These are phyloP conservation scores for Onygena corvina DNA, from an alignment of 2,329 filamentous ascomycete genomes.

Conservation along the genomic window DNA sequence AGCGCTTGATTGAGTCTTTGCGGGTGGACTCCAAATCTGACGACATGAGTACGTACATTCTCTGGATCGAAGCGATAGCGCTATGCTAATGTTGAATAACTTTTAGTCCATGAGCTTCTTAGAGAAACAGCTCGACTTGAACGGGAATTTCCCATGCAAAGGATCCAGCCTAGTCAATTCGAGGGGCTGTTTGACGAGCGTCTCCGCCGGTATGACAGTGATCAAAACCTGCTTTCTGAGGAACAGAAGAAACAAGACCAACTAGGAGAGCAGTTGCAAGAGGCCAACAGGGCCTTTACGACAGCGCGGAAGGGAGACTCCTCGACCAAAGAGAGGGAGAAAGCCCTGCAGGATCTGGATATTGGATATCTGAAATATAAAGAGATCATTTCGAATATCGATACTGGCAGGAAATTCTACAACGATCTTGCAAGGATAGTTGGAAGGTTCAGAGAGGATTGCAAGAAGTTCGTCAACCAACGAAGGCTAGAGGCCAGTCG, in stretches of 20 bases:
- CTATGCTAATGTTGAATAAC: not conserved
- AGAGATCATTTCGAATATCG: constrained; percentile 82
- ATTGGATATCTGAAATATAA: constrained; percentile 93
- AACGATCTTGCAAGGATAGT: constrained; percentile 89
- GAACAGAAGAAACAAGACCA: constrained; percentile 67
- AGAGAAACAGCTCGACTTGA: constrained; percentile 75
- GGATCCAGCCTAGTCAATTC: constrained; percentile 78
- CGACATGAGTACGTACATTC: constrained; percentile 55
- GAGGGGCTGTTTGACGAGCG: constrained; percentile 80
- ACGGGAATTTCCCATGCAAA: constrained; percentile 70
- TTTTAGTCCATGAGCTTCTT: constrained; percentile 58
- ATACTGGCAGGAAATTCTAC: constrained; percentile 89
- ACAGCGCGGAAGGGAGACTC: constrained; percentile 56
- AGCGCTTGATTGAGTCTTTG: constrained; percentile 66
- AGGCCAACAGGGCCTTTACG: constrained; percentile 68
- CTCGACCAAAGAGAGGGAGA: constrained; percentile 62
- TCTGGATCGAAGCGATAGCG: not conserved
- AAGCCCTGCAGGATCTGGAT: constrained; percentile 75
- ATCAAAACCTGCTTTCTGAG: constrained; percentile 56
- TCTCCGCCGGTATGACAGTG: constrained; percentile 67
- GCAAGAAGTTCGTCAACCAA: constrained; percentile 64
- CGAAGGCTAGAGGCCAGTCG: constrained; percentile 67
- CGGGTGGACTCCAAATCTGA: constrained; percentile 70
- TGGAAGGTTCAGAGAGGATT: constrained; percentile 69
- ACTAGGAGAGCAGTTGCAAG: constrained; percentile 54